Percentiles rank a stretch among this genome's conserved stretches.
Evolutionary conservation across 2,329 filamentous ascomycete genomes (phyloP).

Genomic region (Talaromyces sp.): DNA sequence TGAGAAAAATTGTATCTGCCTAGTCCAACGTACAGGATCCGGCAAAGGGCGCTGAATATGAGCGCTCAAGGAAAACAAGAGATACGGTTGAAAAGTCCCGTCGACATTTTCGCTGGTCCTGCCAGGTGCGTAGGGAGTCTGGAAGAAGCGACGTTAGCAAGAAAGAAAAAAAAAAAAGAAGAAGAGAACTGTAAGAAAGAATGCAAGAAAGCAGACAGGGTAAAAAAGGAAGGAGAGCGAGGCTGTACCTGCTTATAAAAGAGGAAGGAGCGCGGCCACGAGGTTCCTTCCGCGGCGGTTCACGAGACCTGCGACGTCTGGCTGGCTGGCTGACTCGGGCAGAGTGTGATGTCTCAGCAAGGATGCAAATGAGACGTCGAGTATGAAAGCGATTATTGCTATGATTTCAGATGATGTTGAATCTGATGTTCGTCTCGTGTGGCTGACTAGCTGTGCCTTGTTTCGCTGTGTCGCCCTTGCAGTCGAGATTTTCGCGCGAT

Average conservation of each 20-base stretch:
- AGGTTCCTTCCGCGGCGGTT: constrained; percentile 11
- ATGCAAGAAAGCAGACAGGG: neutral
- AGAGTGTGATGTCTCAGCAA: constrained; percentile 12
- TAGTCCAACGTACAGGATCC: constrained; percentile 27
- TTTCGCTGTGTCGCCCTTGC: constrained; percentile 5
- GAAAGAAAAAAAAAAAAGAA: neutral
- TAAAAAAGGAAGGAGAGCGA: neutral
- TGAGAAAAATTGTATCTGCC: constrained; percentile 28
- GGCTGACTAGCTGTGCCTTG: constrained; percentile 4
- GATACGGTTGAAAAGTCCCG: constrained; percentile 24
- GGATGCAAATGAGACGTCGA: constrained; percentile 1
- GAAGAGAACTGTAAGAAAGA: neutral
- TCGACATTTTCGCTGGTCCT: constrained; percentile 34
- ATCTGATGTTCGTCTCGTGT: constrained; percentile 8
- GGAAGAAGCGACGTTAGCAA: neutral
- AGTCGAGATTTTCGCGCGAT: constrained; percentile 2
- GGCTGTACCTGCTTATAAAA: constrained; percentile 19
- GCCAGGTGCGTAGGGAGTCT: constrained; percentile 11
- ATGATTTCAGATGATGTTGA: constrained; percentile 17
- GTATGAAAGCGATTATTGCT: neutral
- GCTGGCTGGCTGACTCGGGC: neutral
- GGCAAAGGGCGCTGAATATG: constrained; percentile 33
- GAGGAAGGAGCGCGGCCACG: constrained; percentile 1
- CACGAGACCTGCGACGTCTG: constrained; percentile 12
- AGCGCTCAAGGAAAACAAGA: constrained; percentile 34